Conservation (phyloP, 1,284 basidiomycete species). For the Ceratobasidium sp. region DNA sequence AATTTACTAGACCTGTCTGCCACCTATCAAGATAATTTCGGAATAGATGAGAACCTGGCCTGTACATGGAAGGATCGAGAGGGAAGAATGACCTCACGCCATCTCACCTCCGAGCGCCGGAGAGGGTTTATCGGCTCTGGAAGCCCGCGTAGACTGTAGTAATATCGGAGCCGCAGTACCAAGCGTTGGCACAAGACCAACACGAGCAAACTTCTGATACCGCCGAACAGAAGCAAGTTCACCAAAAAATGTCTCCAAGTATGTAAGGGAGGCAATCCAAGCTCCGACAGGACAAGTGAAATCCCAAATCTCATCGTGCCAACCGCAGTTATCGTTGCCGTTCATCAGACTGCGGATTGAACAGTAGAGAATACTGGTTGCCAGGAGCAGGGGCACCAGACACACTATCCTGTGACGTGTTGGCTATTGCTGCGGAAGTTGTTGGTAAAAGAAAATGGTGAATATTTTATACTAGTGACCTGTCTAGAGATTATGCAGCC, state of each 20-base stretch:
- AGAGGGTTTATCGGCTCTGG: background rate
- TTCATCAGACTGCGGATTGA: conserved; percentile 30
- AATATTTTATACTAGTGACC: no score
- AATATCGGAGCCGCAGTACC: conserved; percentile 2
- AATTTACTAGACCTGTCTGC: conserved; percentile 15
- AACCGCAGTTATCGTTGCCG: conserved; percentile 29
- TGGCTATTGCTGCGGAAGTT: background rate
- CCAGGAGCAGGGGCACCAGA: background rate
- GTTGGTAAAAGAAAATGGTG: background rate
- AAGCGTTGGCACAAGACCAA: background rate
- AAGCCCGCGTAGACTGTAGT: background rate
- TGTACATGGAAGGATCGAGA: background rate
- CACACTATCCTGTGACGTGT: background rate
- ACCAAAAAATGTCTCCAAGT: background rate
- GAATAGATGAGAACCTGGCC: background rate
- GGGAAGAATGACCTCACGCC: conserved; percentile 23
- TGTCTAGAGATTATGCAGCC: no score
- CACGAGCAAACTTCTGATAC: background rate
- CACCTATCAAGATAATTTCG: background rate
- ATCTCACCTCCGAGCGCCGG: background rate
- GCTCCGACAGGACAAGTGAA: background rate
- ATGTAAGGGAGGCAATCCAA: background rate
- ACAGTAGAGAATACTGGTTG: background rate
- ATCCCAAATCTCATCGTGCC: background rate
- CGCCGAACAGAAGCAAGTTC: background rate